phyloP scores from a whole-genome alignment of 345 rosid species.

The Euphorbia lathyris region DNA sequence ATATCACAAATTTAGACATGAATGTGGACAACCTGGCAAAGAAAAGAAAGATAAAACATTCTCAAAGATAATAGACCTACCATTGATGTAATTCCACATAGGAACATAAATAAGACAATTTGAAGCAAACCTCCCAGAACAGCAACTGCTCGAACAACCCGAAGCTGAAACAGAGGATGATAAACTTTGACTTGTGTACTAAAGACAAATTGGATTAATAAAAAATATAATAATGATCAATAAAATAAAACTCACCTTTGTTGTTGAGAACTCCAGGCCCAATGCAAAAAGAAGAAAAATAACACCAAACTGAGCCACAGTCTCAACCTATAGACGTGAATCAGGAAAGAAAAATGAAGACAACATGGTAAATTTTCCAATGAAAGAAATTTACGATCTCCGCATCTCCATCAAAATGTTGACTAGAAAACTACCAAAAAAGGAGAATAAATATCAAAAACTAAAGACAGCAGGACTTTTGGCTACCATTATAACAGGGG shows the following conservation, averaged over 20 bases:
- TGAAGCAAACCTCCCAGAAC: slow-evolving; percentile 87
- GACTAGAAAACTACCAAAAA: not conserved
- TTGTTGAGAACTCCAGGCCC: slow-evolving; percentile 81
- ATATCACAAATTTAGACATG: not conserved
- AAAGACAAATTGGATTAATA: not conserved
- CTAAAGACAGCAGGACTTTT: not conserved
- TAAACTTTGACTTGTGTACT: not conserved
- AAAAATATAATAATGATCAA: slow-evolving; percentile 2
- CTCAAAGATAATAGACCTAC: slow-evolving; percentile 38
- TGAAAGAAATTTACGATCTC: not conserved
- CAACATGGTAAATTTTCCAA: not conserved
- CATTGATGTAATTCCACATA: slow-evolving; percentile 77
- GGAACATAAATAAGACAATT: slow-evolving; percentile 85
- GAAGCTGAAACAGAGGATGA: slow-evolving; percentile 56
- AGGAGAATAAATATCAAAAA: not conserved
- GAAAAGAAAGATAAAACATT: not conserved
- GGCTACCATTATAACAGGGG: slow-evolving; percentile 6
- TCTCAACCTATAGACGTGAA: slow-evolving; percentile 63
- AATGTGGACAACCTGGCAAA: not conserved
- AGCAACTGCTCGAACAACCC: slow-evolving; percentile 93
- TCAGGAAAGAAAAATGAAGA: not conserved
- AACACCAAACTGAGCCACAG: slow-evolving; percentile 98
- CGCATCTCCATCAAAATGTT: not conserved
- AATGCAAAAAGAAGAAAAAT: slow-evolving; percentile 92
- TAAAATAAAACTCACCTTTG: slow-evolving; percentile 51